Conservation (phyloP, 495 filamentous ascomycete species). For the Apiosordaria backusii region DNA sequence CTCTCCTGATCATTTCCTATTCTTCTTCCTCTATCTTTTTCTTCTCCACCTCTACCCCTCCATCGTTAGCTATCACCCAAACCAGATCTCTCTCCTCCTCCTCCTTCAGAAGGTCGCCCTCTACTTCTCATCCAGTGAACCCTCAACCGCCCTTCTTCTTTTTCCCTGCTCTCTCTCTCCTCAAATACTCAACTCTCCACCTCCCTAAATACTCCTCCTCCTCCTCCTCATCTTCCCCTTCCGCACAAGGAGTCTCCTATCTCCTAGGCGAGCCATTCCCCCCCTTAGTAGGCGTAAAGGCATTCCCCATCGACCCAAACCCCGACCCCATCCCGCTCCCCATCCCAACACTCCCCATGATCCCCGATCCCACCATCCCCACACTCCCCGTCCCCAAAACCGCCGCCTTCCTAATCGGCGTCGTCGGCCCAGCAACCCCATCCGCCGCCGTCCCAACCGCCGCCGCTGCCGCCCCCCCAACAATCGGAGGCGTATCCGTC, state of each 20-base stretch:
- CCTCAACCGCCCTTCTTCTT: too few relatives aligned
- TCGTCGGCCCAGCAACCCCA: slow-evolving; percentile 9
- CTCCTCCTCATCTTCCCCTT: too few relatives aligned
- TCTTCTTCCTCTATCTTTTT: neutral
- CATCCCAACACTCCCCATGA: neutral
- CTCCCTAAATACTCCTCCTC: too few relatives aligned
- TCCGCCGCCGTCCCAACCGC: slow-evolving; percentile 10
- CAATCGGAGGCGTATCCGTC: slow-evolving; percentile 30
- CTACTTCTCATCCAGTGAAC: too few relatives aligned
- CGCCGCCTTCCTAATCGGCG: neutral
- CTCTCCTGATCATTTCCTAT: neutral
- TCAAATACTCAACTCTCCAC: too few relatives aligned
- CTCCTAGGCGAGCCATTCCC: neutral
- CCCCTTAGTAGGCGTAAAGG: slow-evolving; percentile 17
- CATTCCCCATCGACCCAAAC: slow-evolving; percentile 5
- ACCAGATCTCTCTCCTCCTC: too few relatives aligned
- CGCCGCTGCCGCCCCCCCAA: neutral
- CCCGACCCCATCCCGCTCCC: neutral
- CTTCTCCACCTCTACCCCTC: too few relatives aligned
- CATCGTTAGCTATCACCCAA: too few relatives aligned
- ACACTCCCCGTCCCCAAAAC: slow-evolving; percentile 3
- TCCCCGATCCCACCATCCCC: neutral
- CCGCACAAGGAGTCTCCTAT: too few relatives aligned
- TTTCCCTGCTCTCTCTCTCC: too few relatives aligned
- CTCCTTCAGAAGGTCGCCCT: too few relatives aligned